Evolutionary conservation across 1,139 yeast species (phyloP).

Genomic region (Taiozyma onychis): DNA sequence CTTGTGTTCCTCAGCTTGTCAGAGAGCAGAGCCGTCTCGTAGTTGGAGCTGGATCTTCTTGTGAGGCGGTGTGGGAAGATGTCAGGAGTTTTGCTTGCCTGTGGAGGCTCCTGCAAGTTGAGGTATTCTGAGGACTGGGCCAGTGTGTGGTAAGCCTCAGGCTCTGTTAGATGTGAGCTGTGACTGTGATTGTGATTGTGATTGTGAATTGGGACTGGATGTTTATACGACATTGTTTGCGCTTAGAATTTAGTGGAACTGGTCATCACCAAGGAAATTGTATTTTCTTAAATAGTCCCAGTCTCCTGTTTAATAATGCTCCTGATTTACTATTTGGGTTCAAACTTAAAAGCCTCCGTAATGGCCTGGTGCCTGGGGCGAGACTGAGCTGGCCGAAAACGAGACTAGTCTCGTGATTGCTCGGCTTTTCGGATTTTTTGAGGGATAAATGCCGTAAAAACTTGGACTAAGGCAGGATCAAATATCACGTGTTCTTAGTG

Average conservation of each 20-base stretch:
- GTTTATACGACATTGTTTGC: not conserved
- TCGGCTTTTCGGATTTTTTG: too few species aligned
- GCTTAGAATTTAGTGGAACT: too few species aligned
- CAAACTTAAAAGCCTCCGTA: not conserved
- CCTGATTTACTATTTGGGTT: not conserved
- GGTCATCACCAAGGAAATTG: not conserved
- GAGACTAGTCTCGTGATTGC: too few species aligned
- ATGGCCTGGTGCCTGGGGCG: not conserved
- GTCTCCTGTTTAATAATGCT: not conserved
- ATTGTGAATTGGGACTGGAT: not conserved
- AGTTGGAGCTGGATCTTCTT: slow-evolving; percentile 15
- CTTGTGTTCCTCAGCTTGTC: not conserved
- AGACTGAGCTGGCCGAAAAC: not conserved
- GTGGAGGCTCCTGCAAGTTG: slow-evolving; percentile 12
- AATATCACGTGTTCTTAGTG: not conserved
- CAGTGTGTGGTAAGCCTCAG: not conserved
- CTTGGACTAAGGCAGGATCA: too few species aligned
- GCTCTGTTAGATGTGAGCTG: not conserved
- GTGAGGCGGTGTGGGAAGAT: not conserved
- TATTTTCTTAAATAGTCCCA: not conserved
- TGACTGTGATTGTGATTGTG: not conserved
- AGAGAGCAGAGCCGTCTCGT: slow-evolving; percentile 9
- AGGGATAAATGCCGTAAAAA: too few species aligned
- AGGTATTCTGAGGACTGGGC: slow-evolving; percentile 7
- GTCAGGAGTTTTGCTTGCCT: slow-evolving; percentile 13